These are phyloP conservation scores for Pleodorina starrii DNA, from an alignment of 139 green algal genomes.

Conservation along the genomic window DNA sequence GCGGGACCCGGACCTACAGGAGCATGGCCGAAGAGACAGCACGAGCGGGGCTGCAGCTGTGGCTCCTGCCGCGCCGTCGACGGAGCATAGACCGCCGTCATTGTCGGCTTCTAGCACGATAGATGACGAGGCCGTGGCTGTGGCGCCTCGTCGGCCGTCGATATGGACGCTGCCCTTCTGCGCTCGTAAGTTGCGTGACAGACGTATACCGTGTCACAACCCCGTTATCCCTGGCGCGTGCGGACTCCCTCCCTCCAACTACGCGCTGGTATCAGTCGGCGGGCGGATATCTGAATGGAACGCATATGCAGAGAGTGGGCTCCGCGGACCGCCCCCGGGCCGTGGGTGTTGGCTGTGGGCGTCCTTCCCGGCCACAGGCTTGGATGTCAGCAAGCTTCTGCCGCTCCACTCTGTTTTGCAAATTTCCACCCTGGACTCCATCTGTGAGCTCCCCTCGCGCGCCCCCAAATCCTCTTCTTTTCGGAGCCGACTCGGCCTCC, in stretches of 20 bases:
- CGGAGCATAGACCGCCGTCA: not conserved
- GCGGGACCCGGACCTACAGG: not conserved
- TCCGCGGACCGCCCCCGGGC: too few relatives aligned
- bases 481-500: too few relatives aligned
- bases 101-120: not conserved
- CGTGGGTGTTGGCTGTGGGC: not conserved
- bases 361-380: not conserved
- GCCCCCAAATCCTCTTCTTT: too few relatives aligned
- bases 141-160: not conserved
- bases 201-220: not conserved
- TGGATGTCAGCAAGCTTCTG: too few relatives aligned
- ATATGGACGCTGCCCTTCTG: slow-evolving; percentile 30
- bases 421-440: too few relatives aligned
- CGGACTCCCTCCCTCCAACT: not conserved
- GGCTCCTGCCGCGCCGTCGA: not conserved
- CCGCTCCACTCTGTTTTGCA: too few relatives aligned
- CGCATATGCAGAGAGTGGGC: not conserved
- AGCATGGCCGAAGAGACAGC: not conserved
- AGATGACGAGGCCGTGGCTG: not conserved
- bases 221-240: not conserved
- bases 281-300: not conserved
- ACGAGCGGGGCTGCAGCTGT: not conserved
- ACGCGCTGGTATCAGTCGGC: not conserved
- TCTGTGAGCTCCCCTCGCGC: too few relatives aligned
- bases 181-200: not conserved